Evolutionary conservation across 176 grass and related monocot genomes (phyloP), one percentile per base, ranked within the genome.

Genomic region (Eleusine coracana): DNA sequence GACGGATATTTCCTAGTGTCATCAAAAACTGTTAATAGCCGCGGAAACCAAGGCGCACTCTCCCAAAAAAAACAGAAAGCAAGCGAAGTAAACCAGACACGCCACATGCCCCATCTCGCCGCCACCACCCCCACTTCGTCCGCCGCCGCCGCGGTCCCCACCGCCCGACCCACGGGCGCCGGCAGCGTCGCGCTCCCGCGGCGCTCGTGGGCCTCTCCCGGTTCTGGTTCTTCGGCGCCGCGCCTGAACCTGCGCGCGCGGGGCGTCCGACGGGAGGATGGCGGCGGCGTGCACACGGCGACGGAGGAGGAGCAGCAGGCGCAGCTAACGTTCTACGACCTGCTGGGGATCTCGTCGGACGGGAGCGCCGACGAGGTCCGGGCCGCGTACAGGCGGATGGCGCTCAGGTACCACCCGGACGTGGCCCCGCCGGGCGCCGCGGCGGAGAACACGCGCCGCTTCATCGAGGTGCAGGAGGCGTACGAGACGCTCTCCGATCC

Each of bases 401-500:
- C 94, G 34, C 84, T 70, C 58, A 89, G 85, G 91, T 97, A 97
- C 87, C 94, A 97, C 80, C 94, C 94, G 70, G 94, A 97, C 87
- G 91, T 97, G 34, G 91, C 91, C 60, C 89, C 89, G 20, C 87
- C 91, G 11, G 89, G 84, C 76, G 85, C 79, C 74, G 85, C 89
- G 34, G 83, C 84, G 21, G 91, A 94, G 85, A 75, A 91, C 89
- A 91, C 91, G 3, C 85, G 71, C 59, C 89, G 89, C 15, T 97
- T 97, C 85, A 97, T 97, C 71, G 84, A 97, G 89, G 79, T 92
- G 68, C 94, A 92, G 87, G 87, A 97, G 75, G 94, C 94, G 31
- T 97, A 97, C 87, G 89, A 93, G 87, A 97, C 94, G 64, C 89
- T 97, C 65, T 97, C 94, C 82, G 94, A 97, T 50, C 94, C 91